A percentile compares a stretch with the other conserved stretches of the same genome.
These are phyloP conservation scores for Fusarium pilosicola DNA, from an alignment of 2,329 filamentous ascomycete species.

Conservation along the genomic window DNA sequence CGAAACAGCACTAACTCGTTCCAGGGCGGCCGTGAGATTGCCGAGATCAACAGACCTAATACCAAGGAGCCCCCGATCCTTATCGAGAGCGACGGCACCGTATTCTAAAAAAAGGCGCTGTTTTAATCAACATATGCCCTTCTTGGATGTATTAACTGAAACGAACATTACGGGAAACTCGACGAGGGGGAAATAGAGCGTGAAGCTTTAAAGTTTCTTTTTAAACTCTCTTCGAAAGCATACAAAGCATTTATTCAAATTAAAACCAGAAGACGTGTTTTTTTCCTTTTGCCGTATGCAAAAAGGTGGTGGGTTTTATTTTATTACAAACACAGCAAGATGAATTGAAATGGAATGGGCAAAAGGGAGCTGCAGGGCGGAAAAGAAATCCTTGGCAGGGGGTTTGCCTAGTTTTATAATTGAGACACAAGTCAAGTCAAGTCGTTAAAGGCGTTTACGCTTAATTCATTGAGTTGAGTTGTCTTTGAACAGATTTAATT, in stretches of 20 bases:
- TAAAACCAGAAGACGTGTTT: constrained; percentile 22
- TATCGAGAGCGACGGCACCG: constrained; percentile 94
- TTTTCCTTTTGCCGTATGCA: neutral
- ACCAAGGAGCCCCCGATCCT: constrained; percentile 97
- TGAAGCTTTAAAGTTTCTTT: constrained; percentile 17
- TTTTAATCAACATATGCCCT: constrained; percentile 1
- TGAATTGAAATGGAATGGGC: neutral
- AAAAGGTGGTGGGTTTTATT: neutral
- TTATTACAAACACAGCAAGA: constrained; percentile 6
- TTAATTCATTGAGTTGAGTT: constrained; percentile 9
- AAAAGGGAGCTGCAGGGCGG: constrained; percentile 29
- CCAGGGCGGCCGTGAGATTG: constrained; percentile 93
- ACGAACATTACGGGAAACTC: constrained; percentile 27
- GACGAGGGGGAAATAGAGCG: constrained; percentile 8
- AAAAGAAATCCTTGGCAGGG: constrained; percentile 33
- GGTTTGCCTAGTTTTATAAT: constrained; percentile 38
- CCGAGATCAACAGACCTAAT: constrained; percentile 93
- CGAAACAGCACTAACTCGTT: constrained; percentile 25
- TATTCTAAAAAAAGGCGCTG: constrained; percentile 72
- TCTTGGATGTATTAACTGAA: constrained; percentile 36
- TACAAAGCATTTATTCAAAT: constrained; percentile 37
- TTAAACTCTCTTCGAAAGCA: constrained; percentile 28
- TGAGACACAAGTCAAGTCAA: constrained; percentile 18
- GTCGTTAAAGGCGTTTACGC: constrained; percentile 28
- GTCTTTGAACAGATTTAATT: neutral